These are phyloP conservation scores for Sungouiozyma ichnusensis DNA, from an alignment of 805 yeast genomes.

Conservation along the genomic window DNA sequence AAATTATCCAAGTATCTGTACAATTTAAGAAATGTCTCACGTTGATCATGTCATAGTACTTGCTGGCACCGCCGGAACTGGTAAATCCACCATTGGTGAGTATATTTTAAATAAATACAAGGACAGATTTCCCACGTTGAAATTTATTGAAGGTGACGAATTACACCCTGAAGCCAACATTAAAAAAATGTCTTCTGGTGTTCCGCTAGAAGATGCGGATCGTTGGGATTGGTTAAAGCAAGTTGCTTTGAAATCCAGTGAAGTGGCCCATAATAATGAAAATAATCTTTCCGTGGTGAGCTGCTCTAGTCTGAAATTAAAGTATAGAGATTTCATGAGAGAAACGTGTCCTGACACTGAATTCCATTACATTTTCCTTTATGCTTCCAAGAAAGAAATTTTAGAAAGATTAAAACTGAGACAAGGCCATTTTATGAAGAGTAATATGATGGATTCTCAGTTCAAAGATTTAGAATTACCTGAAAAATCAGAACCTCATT, in stretches of 20 bases:
- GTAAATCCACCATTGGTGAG: constrained; percentile 72
- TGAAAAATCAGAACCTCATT: constrained; percentile 24
- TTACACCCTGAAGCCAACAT: constrained; percentile 66
- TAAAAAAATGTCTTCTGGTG: constrained; percentile 71
- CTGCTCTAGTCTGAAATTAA: constrained; percentile 75
- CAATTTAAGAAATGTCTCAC: constrained; percentile 4
- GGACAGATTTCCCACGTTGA: constrained; percentile 31
- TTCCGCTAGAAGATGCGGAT: constrained; percentile 81
- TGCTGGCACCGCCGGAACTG: constrained; percentile 96
- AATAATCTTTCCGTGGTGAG: constrained; percentile 43
- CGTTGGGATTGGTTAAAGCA: constrained; percentile 79
- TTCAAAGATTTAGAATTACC: constrained; percentile 70
- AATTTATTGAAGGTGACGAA: constrained; percentile 77
- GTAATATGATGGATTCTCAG: constrained; percentile 74
- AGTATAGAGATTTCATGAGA: constrained; percentile 57
- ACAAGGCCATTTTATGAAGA: constrained; percentile 76
- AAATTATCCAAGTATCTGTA: neutral
- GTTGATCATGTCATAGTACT: constrained; percentile 40
- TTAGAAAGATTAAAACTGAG: constrained; percentile 51
- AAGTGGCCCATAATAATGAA: constrained; percentile 25
- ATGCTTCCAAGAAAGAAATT: constrained; percentile 53
- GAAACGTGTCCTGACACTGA: constrained; percentile 25
- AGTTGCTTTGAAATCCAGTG: constrained; percentile 36
- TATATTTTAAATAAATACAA: constrained; percentile 32
- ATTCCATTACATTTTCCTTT: constrained; percentile 56